Conservation (phyloP, 2,329 filamentous ascomycete species). For the Coniosporium tulheliwenetii region DNA sequence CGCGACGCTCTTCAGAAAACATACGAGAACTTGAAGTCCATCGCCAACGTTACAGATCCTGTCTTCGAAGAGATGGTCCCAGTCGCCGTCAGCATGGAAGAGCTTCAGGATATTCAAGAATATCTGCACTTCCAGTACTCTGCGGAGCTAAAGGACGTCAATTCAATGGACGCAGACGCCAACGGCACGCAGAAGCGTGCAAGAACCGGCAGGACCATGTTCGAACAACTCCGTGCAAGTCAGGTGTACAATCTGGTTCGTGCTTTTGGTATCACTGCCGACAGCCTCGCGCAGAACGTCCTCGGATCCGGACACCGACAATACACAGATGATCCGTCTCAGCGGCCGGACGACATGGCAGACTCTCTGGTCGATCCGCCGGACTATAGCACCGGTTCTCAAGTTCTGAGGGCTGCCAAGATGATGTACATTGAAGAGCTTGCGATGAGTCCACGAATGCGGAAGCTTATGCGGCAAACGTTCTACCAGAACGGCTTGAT, state of each 20-base stretch:
- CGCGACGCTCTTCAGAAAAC: conserved; percentile 69
- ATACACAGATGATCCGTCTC: conserved; percentile 69
- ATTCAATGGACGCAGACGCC: conserved; percentile 42
- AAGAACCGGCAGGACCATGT: conserved; percentile 64
- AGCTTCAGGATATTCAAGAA: conserved; percentile 90
- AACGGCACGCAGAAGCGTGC: conserved; percentile 64
- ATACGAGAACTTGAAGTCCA: conserved; percentile 53
- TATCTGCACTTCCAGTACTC: conserved; percentile 93
- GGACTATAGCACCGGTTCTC: conserved; percentile 59
- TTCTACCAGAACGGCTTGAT: conserved; percentile 76
- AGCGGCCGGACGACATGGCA: conserved; percentile 72
- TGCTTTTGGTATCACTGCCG: conserved; percentile 79
- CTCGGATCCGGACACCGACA: conserved; percentile 63
- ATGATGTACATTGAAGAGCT: conserved; percentile 86
- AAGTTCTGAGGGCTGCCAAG: conserved; percentile 65
- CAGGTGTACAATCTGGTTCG: conserved; percentile 70
- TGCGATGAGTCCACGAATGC: conserved; percentile 72
- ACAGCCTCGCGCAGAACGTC: conserved; percentile 77
- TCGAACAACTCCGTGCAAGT: conserved; percentile 69
- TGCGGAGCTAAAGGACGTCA: conserved; percentile 65
- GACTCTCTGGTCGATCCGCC: conserved; percentile 57
- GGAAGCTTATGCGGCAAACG: conserved; percentile 67
- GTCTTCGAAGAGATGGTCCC: conserved; percentile 73
- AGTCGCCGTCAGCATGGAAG: conserved; percentile 73
- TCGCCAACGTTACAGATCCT: conserved; percentile 48